Base-by-base conservation (phyloP, 768 basidiomycete species). In the Suillus hirtellus region DNA sequence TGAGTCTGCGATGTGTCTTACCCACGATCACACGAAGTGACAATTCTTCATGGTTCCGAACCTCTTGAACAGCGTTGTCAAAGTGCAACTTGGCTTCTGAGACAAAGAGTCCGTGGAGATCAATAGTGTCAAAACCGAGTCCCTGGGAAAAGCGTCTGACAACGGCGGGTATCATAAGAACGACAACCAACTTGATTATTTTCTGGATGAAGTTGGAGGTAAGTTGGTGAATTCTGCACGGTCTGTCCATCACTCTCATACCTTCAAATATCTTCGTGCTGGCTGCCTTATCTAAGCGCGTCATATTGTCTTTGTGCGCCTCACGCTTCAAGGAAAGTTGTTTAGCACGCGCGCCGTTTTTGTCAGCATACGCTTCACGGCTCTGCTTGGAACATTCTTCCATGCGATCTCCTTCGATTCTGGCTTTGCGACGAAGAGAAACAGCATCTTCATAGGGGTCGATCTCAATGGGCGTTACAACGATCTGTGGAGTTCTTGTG, bases 81-180 rank as follows among this genome's bases (percentile, higher is more conserved):
- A 89, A 87, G 61, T 82, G 81, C 47, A 80, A 74, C 55, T 95
- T 86, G n/a, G 93, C 91, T 76, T 97, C 95, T 70, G 90, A 89
- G 59, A 95, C 93, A 74, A 90, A 93, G 2, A 96, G 79, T 2
- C 92, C 91, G 72, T 96, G 93, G 31, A 95, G 76, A 73, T 96
- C 93, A 58, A 95, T 78, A 72, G 91, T 89, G 2, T 87, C 88
- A 1, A 81, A 81, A 60, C 81, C 74, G 54, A 86, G 4, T 42
- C 38, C 40, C 63, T 60, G 9, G 17, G 43, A 47, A 58, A 50
- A 21, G 14, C 19, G 55, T 37, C 60, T 42, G 15, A 52, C 2
- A 27, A 8, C 1, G 21, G 37, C n/a, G 14, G n/a, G 17, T 10
- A 49, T 12, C 19, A 53, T 38, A 14, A 21, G 44, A 50, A 21